Conservation (phyloP, 106 monocot species). For the Dendrobium huoshanense region DNA sequence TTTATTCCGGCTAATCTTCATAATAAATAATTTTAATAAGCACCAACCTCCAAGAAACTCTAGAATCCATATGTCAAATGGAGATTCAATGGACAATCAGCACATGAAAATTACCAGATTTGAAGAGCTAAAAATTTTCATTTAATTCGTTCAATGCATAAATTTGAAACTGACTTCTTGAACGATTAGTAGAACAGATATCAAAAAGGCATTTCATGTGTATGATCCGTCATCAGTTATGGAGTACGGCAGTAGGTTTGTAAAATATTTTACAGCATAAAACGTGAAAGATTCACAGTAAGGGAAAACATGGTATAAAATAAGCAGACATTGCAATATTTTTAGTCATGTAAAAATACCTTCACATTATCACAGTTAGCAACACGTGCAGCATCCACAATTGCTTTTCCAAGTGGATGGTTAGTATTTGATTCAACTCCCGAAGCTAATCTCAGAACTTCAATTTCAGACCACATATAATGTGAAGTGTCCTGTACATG, state of each 20-base stretch:
- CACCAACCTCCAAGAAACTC: background rate
- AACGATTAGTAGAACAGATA: background rate
- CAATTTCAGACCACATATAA: slow-evolving; percentile 44
- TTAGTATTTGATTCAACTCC: slow-evolving; percentile 91
- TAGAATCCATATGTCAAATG: background rate
- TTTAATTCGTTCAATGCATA: background rate
- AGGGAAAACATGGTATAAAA: background rate
- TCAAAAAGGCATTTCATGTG: background rate
- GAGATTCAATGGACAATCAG: background rate
- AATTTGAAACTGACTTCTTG: background rate
- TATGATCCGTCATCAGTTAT: background rate
- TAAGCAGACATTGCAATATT: background rate
- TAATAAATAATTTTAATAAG: background rate
- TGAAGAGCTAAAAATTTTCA: background rate
- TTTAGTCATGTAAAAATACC: slow-evolving; percentile 28
- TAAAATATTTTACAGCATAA: background rate
- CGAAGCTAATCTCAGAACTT: slow-evolving; percentile 82
- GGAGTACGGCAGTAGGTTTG: background rate
- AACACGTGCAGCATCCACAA: slow-evolving; percentile 67
- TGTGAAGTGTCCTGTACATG: slow-evolving; percentile 18
- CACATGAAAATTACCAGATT: background rate
- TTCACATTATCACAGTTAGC: slow-evolving; percentile 46
- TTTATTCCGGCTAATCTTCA: background rate
- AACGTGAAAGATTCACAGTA: background rate
- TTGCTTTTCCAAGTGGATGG: slow-evolving; percentile 98